A percentile compares a stretch with the other conserved stretches of the same genome.
These are phyloP conservation scores for Taxawa tesnikishii DNA, from an alignment of 2,329 filamentous ascomycete genomes.

Conservation along the genomic window DNA sequence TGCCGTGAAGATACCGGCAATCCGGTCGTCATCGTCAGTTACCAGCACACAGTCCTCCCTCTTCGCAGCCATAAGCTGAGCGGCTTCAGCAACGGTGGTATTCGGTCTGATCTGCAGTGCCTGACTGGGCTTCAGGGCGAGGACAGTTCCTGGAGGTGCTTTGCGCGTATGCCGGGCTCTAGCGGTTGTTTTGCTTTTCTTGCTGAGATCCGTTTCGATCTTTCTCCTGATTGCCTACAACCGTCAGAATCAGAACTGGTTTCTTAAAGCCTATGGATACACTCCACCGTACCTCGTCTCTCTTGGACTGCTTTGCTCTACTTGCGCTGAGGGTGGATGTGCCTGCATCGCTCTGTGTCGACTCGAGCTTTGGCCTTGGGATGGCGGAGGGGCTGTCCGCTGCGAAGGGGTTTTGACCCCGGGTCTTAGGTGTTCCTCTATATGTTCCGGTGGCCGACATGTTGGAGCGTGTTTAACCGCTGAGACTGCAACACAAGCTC, in stretches of 20 bases:
- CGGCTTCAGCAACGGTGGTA: slow-evolving; percentile 89
- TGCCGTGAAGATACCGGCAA: slow-evolving; percentile 96
- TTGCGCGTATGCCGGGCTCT: slow-evolving; percentile 80
- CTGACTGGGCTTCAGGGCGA: slow-evolving; percentile 87
- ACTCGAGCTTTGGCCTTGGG: slow-evolving; percentile 54
- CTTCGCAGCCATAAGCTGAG: slow-evolving; percentile 97
- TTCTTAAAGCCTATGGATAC: background rate
- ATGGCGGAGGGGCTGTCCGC: slow-evolving; percentile 56
- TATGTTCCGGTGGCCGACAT: slow-evolving; percentile 54
- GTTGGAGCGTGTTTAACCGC: too few relatives aligned
- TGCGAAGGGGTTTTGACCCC: slow-evolving; percentile 45
- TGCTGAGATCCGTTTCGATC: slow-evolving; percentile 93
- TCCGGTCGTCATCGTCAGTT: slow-evolving; percentile 94
- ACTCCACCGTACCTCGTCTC: slow-evolving; percentile 68
- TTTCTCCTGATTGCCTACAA: slow-evolving; percentile 88
- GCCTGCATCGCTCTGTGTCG: slow-evolving; percentile 36
- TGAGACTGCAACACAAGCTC: too few relatives aligned
- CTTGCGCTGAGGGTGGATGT: slow-evolving; percentile 77
- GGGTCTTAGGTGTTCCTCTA: slow-evolving; percentile 57
- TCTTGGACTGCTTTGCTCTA: slow-evolving; percentile 90
- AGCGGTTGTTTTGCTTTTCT: slow-evolving; percentile 76
- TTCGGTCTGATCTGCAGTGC: slow-evolving; percentile 94
- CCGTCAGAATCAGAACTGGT: background rate
- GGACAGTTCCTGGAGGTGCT: slow-evolving; percentile 88
- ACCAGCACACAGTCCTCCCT: slow-evolving; percentile 95